Conservation (phyloP, 202 grass and related monocot species). For the Eragrostis tef region DNA sequence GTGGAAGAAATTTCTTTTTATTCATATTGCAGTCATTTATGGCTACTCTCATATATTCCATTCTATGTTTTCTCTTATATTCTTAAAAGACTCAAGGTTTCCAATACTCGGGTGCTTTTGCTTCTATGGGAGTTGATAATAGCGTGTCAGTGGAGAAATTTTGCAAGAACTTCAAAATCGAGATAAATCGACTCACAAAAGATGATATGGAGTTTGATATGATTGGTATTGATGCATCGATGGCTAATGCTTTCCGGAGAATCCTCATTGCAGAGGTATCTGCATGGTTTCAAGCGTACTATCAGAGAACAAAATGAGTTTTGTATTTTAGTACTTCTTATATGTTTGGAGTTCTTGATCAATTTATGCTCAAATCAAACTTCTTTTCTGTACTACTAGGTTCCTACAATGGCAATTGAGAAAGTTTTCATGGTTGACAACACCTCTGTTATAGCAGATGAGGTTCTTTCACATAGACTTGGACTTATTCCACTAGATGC, state of each 20-base stretch:
- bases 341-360: conserved; percentile 21
- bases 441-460: conserved; percentile 88
- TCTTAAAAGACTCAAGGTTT: conserved; percentile 72
- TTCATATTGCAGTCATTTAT: background rate
- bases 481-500: conserved; percentile 90
- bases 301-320: conserved; percentile 1
- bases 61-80: conserved; percentile 40
- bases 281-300: background rate
- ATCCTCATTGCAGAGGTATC: conserved; percentile 90
- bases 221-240: conserved; percentile 85
- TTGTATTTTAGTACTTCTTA: conserved; percentile 26
- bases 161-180: conserved; percentile 65
- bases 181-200: conserved; percentile 67
- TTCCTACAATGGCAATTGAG: conserved; percentile 96
- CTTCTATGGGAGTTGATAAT: conserved; percentile 71
- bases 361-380: background rate
- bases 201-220: conserved; percentile 98
- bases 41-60: background rate
- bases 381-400: conserved; percentile 50
- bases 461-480: conserved; percentile 84
- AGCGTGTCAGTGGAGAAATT: conserved; percentile 62
- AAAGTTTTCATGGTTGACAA: conserved; percentile 90
- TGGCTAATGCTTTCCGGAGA: conserved; percentile 87
- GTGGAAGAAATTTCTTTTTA: background rate
- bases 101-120: conserved; percentile 71